Conservation (phyloP, 2,329 filamentous ascomycete genomes). For the Fusarium acutatum region DNA sequence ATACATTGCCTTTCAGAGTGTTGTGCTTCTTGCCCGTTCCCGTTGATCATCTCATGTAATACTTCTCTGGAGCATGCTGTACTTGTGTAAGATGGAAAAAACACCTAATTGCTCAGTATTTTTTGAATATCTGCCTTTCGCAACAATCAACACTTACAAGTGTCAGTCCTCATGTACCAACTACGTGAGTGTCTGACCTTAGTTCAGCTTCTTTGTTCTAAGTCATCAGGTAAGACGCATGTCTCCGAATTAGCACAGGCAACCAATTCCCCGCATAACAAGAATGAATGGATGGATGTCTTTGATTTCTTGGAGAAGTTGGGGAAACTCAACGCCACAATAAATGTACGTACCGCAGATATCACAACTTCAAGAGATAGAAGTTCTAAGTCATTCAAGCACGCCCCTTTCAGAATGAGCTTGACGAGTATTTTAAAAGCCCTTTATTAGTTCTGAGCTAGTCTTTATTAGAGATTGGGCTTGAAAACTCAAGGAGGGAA, state of each 20-base stretch:
- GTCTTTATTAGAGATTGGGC: not conserved
- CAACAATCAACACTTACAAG: not conserved
- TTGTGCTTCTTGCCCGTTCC: not conserved
- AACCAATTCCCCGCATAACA: not conserved
- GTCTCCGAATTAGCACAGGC: not conserved
- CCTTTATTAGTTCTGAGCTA: not conserved
- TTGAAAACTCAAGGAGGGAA: not conserved
- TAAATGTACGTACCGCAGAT: not conserved
- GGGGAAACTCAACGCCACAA: constrained; percentile 6
- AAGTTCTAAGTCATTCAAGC: not conserved
- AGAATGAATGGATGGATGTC: not conserved
- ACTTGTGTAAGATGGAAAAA: no score
- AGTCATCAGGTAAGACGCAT: no score
- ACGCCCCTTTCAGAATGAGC: not conserved
- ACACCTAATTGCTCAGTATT: not conserved
- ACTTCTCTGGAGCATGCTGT: not conserved
- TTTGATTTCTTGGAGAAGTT: not conserved
- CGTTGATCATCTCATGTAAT: not conserved
- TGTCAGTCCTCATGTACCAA: no score
- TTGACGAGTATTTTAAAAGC: not conserved
- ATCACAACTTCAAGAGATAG: not conserved
- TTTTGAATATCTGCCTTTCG: not conserved
- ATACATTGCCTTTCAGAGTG: not conserved
- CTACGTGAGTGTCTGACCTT: no score
- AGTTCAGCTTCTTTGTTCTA: not conserved